Evolutionary conservation across 257 asterid genomes (phyloP).

Genomic region (Fraxinus pennsylvanica): DNA sequence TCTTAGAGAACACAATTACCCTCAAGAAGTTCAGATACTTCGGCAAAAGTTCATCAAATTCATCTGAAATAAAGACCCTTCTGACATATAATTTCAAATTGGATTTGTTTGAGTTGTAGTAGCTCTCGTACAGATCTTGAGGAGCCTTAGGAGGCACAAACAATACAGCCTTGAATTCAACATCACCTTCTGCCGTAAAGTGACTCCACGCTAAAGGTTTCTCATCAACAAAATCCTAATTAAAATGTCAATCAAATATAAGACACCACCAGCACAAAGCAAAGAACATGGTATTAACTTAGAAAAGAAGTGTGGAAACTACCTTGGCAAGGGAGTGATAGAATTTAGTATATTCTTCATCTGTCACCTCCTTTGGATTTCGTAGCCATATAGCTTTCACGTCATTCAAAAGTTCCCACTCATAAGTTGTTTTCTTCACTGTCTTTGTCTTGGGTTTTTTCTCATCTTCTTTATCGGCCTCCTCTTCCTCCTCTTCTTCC

Average conservation of each 20-base stretch:
- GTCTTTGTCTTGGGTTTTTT: slow-evolving; percentile 78
- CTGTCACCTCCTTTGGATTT: slow-evolving; percentile 87
- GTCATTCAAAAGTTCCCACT: slow-evolving; percentile 94
- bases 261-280: not conserved
- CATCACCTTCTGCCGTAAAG: slow-evolving; percentile 95
- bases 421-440: slow-evolving; percentile 68
- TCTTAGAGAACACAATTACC: slow-evolving; percentile 47
- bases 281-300: not conserved
- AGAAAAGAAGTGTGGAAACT: slow-evolving; percentile 8
- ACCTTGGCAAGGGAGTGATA: slow-evolving; percentile 91
- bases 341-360: slow-evolving; percentile 80
- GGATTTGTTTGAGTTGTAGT: slow-evolving; percentile 77
- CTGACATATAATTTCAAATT: slow-evolving; percentile 80
- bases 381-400: slow-evolving; percentile 93
- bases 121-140: slow-evolving; percentile 85
- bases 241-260: slow-evolving; percentile 7
- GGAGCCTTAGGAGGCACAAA: slow-evolving; percentile 97
- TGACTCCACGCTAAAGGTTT: slow-evolving; percentile 92
- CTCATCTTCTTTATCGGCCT: slow-evolving; percentile 68
- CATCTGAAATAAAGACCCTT: slow-evolving; percentile 91
- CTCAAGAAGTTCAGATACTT: slow-evolving; percentile 80
- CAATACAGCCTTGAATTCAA: slow-evolving; percentile 86
- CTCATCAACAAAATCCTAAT: slow-evolving; percentile 77
- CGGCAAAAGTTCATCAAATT: slow-evolving; percentile 91
- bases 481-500: slow-evolving; percentile 70